These are phyloP conservation scores for Metschnikowia reukaufii DNA, from an alignment of 805 yeast species.

Conservation along the genomic window DNA sequence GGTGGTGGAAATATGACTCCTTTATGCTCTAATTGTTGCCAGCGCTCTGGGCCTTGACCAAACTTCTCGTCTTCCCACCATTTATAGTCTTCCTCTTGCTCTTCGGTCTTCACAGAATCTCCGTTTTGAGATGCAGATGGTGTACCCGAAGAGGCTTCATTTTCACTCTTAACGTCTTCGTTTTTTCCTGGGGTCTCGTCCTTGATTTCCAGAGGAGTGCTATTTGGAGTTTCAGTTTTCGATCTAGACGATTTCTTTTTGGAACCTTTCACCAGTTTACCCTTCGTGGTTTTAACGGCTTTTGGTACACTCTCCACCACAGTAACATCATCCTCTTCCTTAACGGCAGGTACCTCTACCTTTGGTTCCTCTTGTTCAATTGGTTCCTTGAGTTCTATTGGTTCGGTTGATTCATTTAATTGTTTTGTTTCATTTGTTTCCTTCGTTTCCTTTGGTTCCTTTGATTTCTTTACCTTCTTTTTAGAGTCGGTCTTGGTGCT, in stretches of 20 bases:
- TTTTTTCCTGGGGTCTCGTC: slow-evolving; percentile 15
- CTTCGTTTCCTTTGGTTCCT: background rate
- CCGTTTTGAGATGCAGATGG: slow-evolving; percentile 18
- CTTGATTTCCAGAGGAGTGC: slow-evolving; percentile 4
- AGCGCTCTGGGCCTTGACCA: slow-evolving; percentile 68
- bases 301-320: slow-evolving; percentile 19
- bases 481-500: background rate
- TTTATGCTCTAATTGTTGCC: slow-evolving; percentile 83
- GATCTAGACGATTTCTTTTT: background rate
- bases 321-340: slow-evolving; percentile 19
- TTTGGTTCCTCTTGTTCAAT: background rate
- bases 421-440: background rate
- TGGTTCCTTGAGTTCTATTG: background rate
- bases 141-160: slow-evolving; percentile 11
- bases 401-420: background rate
- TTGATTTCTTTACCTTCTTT: background rate
- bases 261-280: slow-evolving; percentile 2
- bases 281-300: slow-evolving; percentile 1
- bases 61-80: slow-evolving; percentile 84
- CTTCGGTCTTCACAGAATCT: slow-evolving; percentile 41
- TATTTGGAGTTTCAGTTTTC: background rate
- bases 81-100: slow-evolving; percentile 57
- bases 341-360: background rate
- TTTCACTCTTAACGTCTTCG: slow-evolving; percentile 11
- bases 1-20: slow-evolving; percentile 95